Conservation (phyloP, 805 yeast species). For the Candida xyloterini region DNA sequence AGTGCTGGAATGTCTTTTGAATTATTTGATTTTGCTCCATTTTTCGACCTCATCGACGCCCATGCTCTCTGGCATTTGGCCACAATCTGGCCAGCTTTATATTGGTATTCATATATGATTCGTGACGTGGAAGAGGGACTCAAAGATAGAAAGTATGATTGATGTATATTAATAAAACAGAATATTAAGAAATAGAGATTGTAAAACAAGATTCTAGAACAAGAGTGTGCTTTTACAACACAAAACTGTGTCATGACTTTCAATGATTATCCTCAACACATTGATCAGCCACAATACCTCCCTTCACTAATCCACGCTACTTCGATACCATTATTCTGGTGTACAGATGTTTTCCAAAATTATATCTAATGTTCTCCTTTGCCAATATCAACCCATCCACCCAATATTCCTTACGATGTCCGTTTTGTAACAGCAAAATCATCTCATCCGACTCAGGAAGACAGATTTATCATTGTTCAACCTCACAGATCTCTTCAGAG, state of each 20-base stretch:
- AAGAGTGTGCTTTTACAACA: no score
- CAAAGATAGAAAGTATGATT: constrained; percentile 27
- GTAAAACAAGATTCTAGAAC: no score
- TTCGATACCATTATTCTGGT: background rate
- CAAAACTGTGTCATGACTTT: background rate
- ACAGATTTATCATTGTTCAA: background rate
- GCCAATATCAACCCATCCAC: background rate
- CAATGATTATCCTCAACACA: background rate
- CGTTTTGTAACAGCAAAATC: constrained; percentile 7
- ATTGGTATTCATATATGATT: constrained; percentile 64
- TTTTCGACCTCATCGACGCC: constrained; percentile 72
- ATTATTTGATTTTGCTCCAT: constrained; percentile 81
- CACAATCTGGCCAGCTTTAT: constrained; percentile 76
- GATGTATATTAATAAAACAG: background rate
- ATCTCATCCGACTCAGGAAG: constrained; percentile 7
- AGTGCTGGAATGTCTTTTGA: constrained; percentile 83
- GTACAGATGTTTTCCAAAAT: background rate
- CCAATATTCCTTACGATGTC: constrained; percentile 5
- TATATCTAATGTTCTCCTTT: constrained; percentile 2
- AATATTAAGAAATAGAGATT: constrained; percentile 9
- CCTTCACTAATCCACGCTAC: no score
- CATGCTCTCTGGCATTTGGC: constrained; percentile 93
- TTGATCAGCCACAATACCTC: no score
- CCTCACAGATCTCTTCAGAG: background rate
- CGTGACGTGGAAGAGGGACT: constrained; percentile 39